Base-by-base conservation (phyloP, 345 rosid genomes). In the Boechera divaricarpa region DNA sequence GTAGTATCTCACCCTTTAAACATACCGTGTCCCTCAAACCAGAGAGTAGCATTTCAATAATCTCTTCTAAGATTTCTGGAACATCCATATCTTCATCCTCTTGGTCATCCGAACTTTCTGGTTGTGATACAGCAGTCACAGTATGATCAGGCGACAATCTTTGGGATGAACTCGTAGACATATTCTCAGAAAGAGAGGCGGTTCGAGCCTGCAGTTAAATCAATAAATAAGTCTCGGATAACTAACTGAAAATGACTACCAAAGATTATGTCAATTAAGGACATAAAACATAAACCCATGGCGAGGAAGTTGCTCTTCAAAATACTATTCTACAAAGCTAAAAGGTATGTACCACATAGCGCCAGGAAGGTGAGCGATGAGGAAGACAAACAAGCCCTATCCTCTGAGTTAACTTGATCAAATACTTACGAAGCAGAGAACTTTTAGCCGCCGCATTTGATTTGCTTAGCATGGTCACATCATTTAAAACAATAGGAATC, bases 1-100 rank as follows among this genome's bases (percentile, higher is more conserved):
- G 68, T 56, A 70, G 72, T 68, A 80, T 63, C 80, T 82, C 81
- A 82, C 75, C 82, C 79, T 32, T 70, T 51, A 61, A 63, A 83
- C 93, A 71, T 88, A 95, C 99, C 87, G 89, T 87, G 80, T 95
- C 98, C 77, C 83, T 88, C 83, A 95, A 80, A 72, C 97, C 96
- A 82, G 89, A 80, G 64, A 95, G 96, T 73, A 92, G 76, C 87
- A 92, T 87, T 77, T 89, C 99, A 70, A 95, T 87, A 36, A 90
- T 91, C 80, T 95, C 97, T 84, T 95, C 99, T 58, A 95, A 32
- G 70, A 86, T 82, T 49, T 92, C 97, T 45, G 98, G 99, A 75
- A 95, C 85, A 41, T 95, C 94, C 87, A 89, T 88, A 70, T 85
- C 96, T 77, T 89, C 95, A 71, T 87, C 96, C 75, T 85, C 80